A percentile compares a stretch with the other conserved stretches of the same genome.
Conservation (phyloP, 192 early-diverging fungal genomes). For the Backusella mclennaniae region DNA sequence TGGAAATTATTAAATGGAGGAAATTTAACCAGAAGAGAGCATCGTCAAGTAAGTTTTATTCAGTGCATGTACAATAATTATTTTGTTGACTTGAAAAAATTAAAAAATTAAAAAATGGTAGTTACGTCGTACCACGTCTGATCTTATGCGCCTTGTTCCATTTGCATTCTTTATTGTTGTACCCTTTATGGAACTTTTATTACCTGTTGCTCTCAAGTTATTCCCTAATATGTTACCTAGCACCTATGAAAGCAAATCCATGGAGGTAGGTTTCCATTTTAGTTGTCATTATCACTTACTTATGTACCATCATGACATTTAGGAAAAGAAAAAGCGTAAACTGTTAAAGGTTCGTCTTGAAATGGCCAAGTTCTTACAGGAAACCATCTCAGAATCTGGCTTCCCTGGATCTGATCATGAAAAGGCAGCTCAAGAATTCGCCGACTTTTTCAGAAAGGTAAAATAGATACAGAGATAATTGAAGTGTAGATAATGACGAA, state of each 20-base stretch:
- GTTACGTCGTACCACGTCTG: slow-evolving; percentile 82
- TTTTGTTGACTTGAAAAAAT: neutral
- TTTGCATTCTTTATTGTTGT: slow-evolving; percentile 90
- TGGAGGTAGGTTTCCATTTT: slow-evolving; percentile 45
- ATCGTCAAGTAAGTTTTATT: slow-evolving; percentile 63
- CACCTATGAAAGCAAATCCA: slow-evolving; percentile 92
- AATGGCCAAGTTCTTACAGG: slow-evolving; percentile 94
- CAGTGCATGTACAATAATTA: neutral
- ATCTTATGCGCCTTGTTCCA: slow-evolving; percentile 85
- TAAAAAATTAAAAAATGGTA: slow-evolving; percentile 32
- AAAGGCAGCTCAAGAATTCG: slow-evolving; percentile 66
- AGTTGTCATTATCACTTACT: neutral
- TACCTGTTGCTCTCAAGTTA: slow-evolving; percentile 87
- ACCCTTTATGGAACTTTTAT: slow-evolving; percentile 93
- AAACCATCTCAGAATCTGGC: slow-evolving; percentile 87
- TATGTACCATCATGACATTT: neutral
- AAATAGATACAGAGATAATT: neutral
- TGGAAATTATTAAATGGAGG: slow-evolving; percentile 73
- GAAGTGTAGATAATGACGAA: neutral
- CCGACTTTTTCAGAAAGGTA: slow-evolving; percentile 77
- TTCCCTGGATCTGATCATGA: slow-evolving; percentile 48
- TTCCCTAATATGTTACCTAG: slow-evolving; percentile 97
- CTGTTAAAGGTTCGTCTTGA: slow-evolving; percentile 89
- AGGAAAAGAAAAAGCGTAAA: slow-evolving; percentile 95
- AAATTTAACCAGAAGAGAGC: slow-evolving; percentile 80